phyloP scores from a whole-genome alignment of 2,329 filamentous ascomycete genomes.

The Pezicula neosporulosa region DNA sequence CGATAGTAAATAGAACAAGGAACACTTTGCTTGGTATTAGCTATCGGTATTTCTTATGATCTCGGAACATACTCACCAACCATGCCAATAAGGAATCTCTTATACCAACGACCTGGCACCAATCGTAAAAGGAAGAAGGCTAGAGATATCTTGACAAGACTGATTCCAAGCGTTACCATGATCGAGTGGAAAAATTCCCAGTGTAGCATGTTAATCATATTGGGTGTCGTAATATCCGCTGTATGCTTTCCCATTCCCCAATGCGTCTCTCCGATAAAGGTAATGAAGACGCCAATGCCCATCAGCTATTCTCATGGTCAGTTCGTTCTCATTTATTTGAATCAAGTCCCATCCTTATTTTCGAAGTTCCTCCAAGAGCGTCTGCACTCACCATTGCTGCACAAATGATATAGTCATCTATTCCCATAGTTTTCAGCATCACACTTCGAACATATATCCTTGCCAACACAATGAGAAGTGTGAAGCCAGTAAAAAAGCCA shows the following conservation, averaged over 20 bases:
- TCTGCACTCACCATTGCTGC: constrained; percentile 32
- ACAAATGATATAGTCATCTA: constrained; percentile 44
- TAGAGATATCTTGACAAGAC: constrained; percentile 44
- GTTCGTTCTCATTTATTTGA: background rate
- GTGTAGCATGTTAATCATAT: constrained; percentile 31
- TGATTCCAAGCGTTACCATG: constrained; percentile 39
- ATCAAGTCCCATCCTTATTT: background rate
- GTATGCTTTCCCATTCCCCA: constrained; percentile 41
- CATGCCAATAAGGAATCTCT: constrained; percentile 36
- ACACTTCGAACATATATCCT: constrained; percentile 39
- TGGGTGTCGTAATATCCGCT: constrained; percentile 25
- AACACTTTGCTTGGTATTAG: constrained; percentile 29
- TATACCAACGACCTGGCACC: constrained; percentile 34
- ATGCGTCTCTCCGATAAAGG: constrained; percentile 37
- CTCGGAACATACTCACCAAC: constrained; percentile 32
- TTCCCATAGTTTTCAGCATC: constrained; percentile 41
- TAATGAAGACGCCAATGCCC: constrained; percentile 19
- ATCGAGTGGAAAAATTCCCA: constrained; percentile 39
- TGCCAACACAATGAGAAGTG: constrained; percentile 31
- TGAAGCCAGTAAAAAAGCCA: constrained; percentile 31
- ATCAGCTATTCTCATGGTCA: background rate
- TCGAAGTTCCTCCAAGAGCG: background rate
- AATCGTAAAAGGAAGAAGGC: constrained; percentile 41
- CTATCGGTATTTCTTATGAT: background rate
- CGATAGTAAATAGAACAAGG: constrained; percentile 36